These are phyloP conservation scores for Lentinula aciculospora DNA, from an alignment of 768 basidiomycete species.

Conservation along the genomic window DNA sequence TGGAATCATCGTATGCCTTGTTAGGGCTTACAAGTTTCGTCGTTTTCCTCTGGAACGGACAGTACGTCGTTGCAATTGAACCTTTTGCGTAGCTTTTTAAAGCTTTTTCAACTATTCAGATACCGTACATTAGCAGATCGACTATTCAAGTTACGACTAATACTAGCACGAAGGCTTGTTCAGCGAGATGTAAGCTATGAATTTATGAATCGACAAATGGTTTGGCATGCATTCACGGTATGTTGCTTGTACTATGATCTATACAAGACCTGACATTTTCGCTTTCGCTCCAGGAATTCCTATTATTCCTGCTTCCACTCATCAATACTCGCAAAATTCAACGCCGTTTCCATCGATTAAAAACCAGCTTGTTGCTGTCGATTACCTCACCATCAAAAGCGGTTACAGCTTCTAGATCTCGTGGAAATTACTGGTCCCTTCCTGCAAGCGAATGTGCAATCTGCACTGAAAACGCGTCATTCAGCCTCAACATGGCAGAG, in stretches of 20 bases:
- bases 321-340: constrained; percentile 65
- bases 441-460: constrained; percentile 82
- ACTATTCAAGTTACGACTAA: constrained; percentile 66
- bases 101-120: constrained; percentile 33
- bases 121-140: constrained; percentile 84
- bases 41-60: constrained; percentile 81
- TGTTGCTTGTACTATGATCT: constrained; percentile 18
- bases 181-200: constrained; percentile 92
- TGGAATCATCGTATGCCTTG: constrained; percentile 64
- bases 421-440: constrained; percentile 67
- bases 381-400: constrained; percentile 17
- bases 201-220: constrained; percentile 99
- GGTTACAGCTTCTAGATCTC: constrained; percentile 9
- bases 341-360: constrained; percentile 42
- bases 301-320: constrained; percentile 87
- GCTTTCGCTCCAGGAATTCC: constrained; percentile 67
- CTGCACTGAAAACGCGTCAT: constrained; percentile 73
- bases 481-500: constrained; percentile 51
- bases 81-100: background rate
- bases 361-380: constrained; percentile 21
- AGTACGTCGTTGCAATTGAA: constrained; percentile 40
- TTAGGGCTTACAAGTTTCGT: constrained; percentile 72
- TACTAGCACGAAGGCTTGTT: constrained; percentile 62
- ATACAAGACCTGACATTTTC: too few species aligned
- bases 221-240: constrained; percentile 98